Evolutionary conservation across 352 stramenopile species (phyloP), one percentile per base, ranked within the genome.

Genomic region (Phytopythium oedochilum): DNA sequence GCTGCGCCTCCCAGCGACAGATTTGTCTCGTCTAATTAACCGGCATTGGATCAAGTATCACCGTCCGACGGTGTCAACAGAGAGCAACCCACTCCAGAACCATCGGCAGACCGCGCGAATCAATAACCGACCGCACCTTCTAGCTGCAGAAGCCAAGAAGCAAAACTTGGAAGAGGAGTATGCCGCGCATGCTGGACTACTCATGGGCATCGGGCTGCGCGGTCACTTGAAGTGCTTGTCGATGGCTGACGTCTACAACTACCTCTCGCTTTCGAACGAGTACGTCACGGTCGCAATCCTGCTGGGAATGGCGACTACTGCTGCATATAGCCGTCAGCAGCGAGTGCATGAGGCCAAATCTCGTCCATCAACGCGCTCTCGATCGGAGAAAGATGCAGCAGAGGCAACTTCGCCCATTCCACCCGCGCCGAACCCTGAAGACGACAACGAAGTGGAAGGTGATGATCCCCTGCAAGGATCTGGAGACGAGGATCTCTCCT

Each of bases 1-100:
- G 6, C 75, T 99, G 23, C 78, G 93, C 6, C 75, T 99, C 14
- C 72, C 82, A 47, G 63, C 66, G 0, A 63, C 69, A 22, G 78
- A 91, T 64, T 55, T 89, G n/a, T 84, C 76, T 25, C 73, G 65
- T 22, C 78, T 90, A 17, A 92, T 99, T 18, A 98, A 94, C 43
- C 79, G 96, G 17, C 98, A 97, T 40, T 99, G 97, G 97, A 98
- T 99, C 57, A 95, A 98, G 45, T 99, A 98, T 64, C 98, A 99
- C 71, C 84, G 86, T 14, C 95, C 96, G 5, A 80, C 76, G 46
- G 68, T 80, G 25, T 38, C 31, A 9, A 55, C 49, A 2, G 49
- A 34, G 10, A 46, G 9, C 49, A 35, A 8, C 7, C 17, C 49
- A 8, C 15, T 55, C 8, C 34, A 36, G 49, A 38, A 15, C 12